These are phyloP conservation scores for Crithidia brevicula DNA, from an alignment of 208 protist genomes.

Conservation along the genomic window DNA sequence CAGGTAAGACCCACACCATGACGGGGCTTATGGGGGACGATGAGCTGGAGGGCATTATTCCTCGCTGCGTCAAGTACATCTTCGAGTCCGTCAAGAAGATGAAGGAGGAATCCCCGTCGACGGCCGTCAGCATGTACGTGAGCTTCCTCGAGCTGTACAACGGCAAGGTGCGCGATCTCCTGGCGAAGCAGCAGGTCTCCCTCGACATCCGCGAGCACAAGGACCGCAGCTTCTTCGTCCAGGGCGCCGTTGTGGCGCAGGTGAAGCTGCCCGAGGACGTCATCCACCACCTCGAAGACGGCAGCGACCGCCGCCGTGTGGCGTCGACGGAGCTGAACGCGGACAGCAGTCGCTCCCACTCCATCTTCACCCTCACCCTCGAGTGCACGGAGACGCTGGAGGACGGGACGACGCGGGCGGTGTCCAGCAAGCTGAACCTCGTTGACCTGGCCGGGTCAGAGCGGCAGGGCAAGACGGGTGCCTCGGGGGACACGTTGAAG, in stretches of 20 bases:
- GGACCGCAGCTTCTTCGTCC: constrained; percentile 88
- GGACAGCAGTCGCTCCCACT: constrained; percentile 91
- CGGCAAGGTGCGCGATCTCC: constrained; percentile 86
- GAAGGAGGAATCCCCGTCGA: constrained; percentile 42
- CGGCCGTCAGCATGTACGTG: constrained; percentile 70
- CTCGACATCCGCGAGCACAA: constrained; percentile 83
- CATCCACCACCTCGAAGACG: constrained; percentile 84
- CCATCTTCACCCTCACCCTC: constrained; percentile 88
- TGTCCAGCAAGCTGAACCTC: constrained; percentile 91
- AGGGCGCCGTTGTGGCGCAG: constrained; percentile 72
- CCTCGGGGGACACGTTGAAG: constrained; percentile 90
- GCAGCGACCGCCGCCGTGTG: constrained; percentile 82
- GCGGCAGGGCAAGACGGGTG: constrained; percentile 90
- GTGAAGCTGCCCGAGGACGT: constrained; percentile 83
- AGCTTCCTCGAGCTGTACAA: constrained; percentile 92
- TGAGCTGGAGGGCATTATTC: constrained; percentile 76
- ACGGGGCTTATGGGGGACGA: constrained; percentile 68
- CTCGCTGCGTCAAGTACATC: constrained; percentile 81
- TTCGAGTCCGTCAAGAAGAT: constrained; percentile 70
- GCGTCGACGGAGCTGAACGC: constrained; percentile 89
- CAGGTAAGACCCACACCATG: constrained; percentile 96
- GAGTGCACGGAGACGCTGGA: constrained; percentile 82
- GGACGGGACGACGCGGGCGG: constrained; percentile 64
- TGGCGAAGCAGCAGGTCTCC: constrained; percentile 86
- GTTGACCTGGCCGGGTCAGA: constrained; percentile 94